Evolutionary conservation across 139 green algal species (phyloP), one percentile per base, ranked within the genome.

Genomic region (Coelastrella sp.): DNA sequence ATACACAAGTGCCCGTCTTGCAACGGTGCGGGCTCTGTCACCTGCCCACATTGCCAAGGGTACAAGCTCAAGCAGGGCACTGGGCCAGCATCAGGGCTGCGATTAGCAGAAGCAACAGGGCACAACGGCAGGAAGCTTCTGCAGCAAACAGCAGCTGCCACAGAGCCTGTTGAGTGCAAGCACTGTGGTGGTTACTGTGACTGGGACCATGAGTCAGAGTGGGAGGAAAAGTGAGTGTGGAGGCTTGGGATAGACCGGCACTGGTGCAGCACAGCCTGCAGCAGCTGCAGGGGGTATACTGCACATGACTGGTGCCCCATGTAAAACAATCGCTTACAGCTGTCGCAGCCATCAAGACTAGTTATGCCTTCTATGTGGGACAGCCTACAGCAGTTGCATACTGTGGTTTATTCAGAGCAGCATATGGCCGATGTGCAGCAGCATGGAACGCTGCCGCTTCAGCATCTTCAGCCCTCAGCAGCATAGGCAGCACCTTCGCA

Each of bases 151-250:
- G 74, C 74, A 80, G 74, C 6, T 3, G 8, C 74, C 16, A 59
- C 74, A 80, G 74, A 57, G 68, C 68, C 66, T 8, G 73, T 89
- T 23, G 89, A 92, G 61, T 96, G 94, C 87, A 54, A 84, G 4
- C 57, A 90, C 86, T 96, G 94, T 60, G 94, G 94, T 3, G 13
- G n/a, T 7, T 92, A 90, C 73, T 95, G 92, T 76, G 56, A 75
- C 13, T 96, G 94, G 94, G 94, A 96, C 80, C 86, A 81, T 14
- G 94, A 96, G 92, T 90, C 65, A 23, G 92, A 94, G 80, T 96
- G 94, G 94, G 81, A 92, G 87, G 90, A 92, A 7, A 92, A 90
- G 68, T 96, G 92, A 92, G 73, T 59, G 20, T 17, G 17, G 76
- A n/a, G 2, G 32, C 32, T 65, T 68, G n/a, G n/a, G 80, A 14